A percentile compares a stretch with the other conserved stretches of the same genome.
Evolutionary conservation across 768 basidiomycete species (phyloP).

Genomic region (Lentinula sp.): DNA sequence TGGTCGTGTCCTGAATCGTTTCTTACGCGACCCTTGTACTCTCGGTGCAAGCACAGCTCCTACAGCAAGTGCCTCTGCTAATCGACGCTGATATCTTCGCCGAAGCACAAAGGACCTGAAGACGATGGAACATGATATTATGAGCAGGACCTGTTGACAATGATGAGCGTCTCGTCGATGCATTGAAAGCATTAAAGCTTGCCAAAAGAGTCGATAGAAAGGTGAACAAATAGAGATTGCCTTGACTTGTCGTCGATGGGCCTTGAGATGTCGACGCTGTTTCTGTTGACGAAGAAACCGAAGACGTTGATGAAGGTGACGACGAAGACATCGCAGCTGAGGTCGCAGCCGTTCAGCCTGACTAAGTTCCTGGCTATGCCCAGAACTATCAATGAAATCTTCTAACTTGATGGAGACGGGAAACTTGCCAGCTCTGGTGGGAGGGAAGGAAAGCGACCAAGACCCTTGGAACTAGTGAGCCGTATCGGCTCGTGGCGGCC

Average conservation of each 20-base stretch:
- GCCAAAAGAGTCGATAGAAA: not conserved
- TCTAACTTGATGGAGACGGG: not conserved
- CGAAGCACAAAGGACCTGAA: constrained; percentile 58
- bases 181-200: not conserved
- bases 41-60: constrained; percentile 40
- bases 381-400: not conserved
- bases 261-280: constrained; percentile 2
- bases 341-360: not conserved
- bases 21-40: constrained; percentile 31
- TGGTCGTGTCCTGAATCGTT: constrained; percentile 42
- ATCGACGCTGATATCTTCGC: constrained; percentile 45
- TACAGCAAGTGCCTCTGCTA: constrained; percentile 48
- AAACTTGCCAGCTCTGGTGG: not conserved
- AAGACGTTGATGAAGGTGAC: constrained; percentile 10
- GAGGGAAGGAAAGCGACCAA: not conserved
- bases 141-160: constrained; percentile 63
- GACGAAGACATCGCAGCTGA: constrained; percentile 10
- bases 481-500: not conserved
- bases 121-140: constrained; percentile 59
- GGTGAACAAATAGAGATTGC: constrained; percentile 39
- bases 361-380: not conserved
- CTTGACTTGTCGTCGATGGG: constrained; percentile 14
- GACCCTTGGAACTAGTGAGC: not conserved
- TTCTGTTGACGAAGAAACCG: constrained; percentile 1
- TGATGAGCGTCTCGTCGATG: constrained; percentile 52